Evolutionary conservation across 2,329 filamentous ascomycete genomes (phyloP).

Genomic region (Talaromyces islandicus): DNA sequence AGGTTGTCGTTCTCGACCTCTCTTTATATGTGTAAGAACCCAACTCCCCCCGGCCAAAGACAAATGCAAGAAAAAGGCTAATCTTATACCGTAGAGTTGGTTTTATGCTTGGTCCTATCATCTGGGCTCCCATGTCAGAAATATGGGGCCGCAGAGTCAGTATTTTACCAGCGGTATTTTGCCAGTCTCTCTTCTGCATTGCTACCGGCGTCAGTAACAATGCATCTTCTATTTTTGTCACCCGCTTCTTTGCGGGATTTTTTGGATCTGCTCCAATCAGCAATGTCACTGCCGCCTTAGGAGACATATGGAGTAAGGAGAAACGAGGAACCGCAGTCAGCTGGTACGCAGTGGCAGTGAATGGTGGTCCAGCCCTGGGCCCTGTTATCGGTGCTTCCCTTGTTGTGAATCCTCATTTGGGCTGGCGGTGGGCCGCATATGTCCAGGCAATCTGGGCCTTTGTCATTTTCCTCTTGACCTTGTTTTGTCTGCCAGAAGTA

Average conservation of each 20-base stretch:
- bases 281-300: slow-evolving; percentile 39
- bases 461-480: slow-evolving; percentile 38
- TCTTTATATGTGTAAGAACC: slow-evolving; percentile 9
- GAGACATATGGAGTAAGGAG: slow-evolving; percentile 37
- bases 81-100: neutral
- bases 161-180: slow-evolving; percentile 42
- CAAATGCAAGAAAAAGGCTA: neutral
- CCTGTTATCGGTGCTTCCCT: slow-evolving; percentile 49
- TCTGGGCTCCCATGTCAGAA: slow-evolving; percentile 56
- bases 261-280: slow-evolving; percentile 40
- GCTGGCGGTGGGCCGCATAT: slow-evolving; percentile 54
- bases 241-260: slow-evolving; percentile 41
- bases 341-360: slow-evolving; percentile 6
- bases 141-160: slow-evolving; percentile 40
- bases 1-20: slow-evolving; percentile 4
- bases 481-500: slow-evolving; percentile 46
- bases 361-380: slow-evolving; percentile 34
- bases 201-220: slow-evolving; percentile 37
- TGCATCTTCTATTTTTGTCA: slow-evolving; percentile 32
- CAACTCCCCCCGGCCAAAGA: neutral
- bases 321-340: slow-evolving; percentile 32
- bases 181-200: slow-evolving; percentile 42
- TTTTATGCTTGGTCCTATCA: slow-evolving; percentile 42
- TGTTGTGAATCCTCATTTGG: slow-evolving; percentile 30
- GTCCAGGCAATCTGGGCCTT: slow-evolving; percentile 47